phyloP scores from a whole-genome alignment of 164 flowering plant species.

The Platanus orientalis region DNA sequence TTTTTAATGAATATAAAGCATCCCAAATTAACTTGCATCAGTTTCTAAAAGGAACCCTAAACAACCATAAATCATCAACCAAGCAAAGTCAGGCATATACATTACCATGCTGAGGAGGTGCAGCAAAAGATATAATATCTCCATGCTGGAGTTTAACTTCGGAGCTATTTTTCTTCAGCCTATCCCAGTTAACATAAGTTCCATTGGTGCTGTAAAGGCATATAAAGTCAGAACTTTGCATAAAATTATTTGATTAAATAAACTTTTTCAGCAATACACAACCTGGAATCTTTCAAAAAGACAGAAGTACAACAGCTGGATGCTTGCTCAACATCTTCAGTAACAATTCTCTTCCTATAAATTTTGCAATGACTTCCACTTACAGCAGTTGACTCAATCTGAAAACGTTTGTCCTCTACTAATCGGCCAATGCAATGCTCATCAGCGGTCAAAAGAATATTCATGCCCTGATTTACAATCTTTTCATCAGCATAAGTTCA shows the following conservation, averaged over 20 bases:
- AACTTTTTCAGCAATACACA: constrained; percentile 2
- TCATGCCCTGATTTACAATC: constrained; percentile 56
- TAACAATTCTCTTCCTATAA: constrained; percentile 36
- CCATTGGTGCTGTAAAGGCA: constrained; percentile 80
- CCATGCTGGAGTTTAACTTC: constrained; percentile 68
- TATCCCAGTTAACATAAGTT: constrained; percentile 79
- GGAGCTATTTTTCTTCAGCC: constrained; percentile 47
- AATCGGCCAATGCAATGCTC: constrained; percentile 73
- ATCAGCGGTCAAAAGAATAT: constrained; percentile 63
- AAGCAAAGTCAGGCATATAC: neutral
- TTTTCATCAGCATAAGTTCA: constrained; percentile 14
- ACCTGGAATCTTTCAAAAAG: constrained; percentile 86
- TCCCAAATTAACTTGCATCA: neutral
- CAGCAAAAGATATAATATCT: constrained; percentile 77
- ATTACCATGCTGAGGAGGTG: constrained; percentile 69
- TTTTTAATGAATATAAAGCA: too few species aligned
- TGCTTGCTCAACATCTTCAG: constrained; percentile 29
- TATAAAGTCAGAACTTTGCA: constrained; percentile 8
- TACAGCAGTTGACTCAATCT: constrained; percentile 60
- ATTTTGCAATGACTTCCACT: constrained; percentile 82
- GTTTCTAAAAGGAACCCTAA: neutral
- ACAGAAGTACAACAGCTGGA: constrained; percentile 25
- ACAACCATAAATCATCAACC: neutral
- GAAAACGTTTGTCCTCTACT: constrained; percentile 52
- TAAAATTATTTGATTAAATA: neutral